Conservation (phyloP, 495 filamentous ascomycete genomes). For the Daldinia vernicosa region DNA sequence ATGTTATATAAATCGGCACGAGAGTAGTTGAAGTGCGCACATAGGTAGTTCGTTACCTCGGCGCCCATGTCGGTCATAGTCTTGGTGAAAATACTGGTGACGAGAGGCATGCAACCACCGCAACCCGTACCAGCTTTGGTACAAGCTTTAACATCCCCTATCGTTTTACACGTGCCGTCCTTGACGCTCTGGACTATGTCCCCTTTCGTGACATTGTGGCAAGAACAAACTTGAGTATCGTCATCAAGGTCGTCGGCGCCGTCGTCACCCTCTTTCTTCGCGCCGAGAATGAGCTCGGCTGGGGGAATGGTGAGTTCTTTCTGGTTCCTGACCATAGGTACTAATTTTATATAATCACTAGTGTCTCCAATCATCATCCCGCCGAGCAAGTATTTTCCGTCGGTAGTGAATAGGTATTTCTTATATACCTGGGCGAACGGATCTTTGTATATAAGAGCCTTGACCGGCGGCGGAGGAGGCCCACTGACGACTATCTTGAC, state of each 20-base stretch:
- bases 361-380: conserved; percentile 99
- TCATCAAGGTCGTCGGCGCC: conserved; percentile 68
- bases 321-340: conserved; percentile 90
- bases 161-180: conserved; percentile 82
- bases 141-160: conserved; percentile 89
- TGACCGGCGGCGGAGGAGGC: conserved; percentile 63
- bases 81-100: conserved; percentile 92
- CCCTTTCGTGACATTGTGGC: conserved; percentile 94
- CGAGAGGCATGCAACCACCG: conserved; percentile 92
- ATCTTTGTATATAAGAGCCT: conserved; percentile 91
- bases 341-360: conserved; percentile 91
- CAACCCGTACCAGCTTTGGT: conserved; percentile 96
- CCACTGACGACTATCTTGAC: conserved; percentile 52
- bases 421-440: conserved; percentile 96
- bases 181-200: conserved; percentile 80
- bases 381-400: conserved; percentile 91
- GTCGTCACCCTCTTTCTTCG: conserved; percentile 76
- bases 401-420: conserved; percentile 92
- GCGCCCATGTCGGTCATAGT: conserved; percentile 90
- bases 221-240: conserved; percentile 93
- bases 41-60: conserved; percentile 89
- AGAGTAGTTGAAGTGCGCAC: conserved; percentile 86
- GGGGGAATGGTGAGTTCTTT: conserved; percentile 86
- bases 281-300: conserved; percentile 88
- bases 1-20: conserved; percentile 93